Evolutionary conservation across 768 basidiomycete species (phyloP).

Genomic region (Lenzites betulinus): DNA sequence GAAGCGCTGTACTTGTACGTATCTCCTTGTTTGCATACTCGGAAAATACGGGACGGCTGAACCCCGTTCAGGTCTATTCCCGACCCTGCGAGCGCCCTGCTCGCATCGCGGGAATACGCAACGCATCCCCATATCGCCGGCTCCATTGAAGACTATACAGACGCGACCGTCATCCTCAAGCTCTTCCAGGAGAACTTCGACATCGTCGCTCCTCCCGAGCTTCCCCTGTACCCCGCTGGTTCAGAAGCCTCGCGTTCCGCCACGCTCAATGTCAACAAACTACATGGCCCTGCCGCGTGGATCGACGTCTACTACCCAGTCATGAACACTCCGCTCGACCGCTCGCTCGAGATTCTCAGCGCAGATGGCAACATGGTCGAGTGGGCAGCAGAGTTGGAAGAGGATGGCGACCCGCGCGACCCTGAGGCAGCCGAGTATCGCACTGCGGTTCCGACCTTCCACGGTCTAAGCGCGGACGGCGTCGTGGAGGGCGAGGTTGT

Average conservation of each 20-base stretch:
- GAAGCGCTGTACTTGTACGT: constrained; percentile 18
- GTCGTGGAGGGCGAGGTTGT: constrained; percentile 71
- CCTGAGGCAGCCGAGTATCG: constrained; percentile 67
- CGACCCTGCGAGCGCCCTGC: constrained; percentile 55
- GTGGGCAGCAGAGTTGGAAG: constrained; percentile 76
- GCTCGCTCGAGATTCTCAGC: constrained; percentile 64
- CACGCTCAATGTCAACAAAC: constrained; percentile 52
- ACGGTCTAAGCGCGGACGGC: constrained; percentile 79
- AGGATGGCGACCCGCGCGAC: constrained; percentile 74
- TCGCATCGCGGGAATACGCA: constrained; percentile 58
- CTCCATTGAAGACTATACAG: constrained; percentile 52
- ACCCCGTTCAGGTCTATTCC: constrained; percentile 51
- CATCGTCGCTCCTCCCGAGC: constrained; percentile 46
- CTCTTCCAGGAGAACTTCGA: constrained; percentile 68
- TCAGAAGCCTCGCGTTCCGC: constrained; percentile 63
- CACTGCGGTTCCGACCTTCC: constrained; percentile 75
- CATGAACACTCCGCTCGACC: constrained; percentile 75
- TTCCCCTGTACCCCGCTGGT: constrained; percentile 75
- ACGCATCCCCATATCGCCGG: constrained; percentile 65
- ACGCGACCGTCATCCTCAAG: constrained; percentile 65
- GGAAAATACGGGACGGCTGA: neutral
- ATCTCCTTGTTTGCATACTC: neutral
- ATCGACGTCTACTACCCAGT: constrained; percentile 89
- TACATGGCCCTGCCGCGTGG: constrained; percentile 66
- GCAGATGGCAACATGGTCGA: constrained; percentile 55